phyloP scores from a whole-genome alignment of 495 filamentous ascomycete genomes.

The Hypomontagnella submonticulosa region DNA sequence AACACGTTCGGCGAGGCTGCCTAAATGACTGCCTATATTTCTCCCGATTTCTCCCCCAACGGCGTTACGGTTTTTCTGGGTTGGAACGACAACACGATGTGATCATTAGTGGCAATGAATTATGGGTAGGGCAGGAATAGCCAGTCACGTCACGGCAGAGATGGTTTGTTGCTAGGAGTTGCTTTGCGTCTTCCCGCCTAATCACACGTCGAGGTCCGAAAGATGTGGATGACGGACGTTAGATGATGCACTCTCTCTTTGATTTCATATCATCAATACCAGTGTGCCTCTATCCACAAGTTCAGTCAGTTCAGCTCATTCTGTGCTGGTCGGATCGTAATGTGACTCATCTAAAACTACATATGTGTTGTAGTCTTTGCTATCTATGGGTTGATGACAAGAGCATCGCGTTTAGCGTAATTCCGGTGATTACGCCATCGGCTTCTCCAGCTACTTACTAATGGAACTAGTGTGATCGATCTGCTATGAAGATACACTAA shows the following conservation, averaged over 20 bases:
- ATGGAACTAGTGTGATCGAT: no score
- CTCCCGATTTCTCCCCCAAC: slow-evolving; percentile 13
- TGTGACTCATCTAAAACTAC: neutral
- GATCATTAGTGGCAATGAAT: slow-evolving; percentile 35
- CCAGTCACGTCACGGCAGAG: slow-evolving; percentile 28
- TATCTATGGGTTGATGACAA: no score
- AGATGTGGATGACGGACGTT: slow-evolving; percentile 37
- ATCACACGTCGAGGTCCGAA: slow-evolving; percentile 20
- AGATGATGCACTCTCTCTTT: slow-evolving; percentile 28
- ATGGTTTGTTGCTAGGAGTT: slow-evolving; percentile 15
- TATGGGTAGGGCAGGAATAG: slow-evolving; percentile 37
- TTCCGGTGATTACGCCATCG: no score
- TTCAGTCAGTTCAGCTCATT: slow-evolving; percentile 4
- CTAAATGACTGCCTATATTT: slow-evolving; percentile 23
- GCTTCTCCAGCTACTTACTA: no score
- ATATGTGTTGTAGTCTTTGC: neutral
- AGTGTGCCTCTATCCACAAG: slow-evolving; percentile 26
- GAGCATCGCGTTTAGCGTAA: no score
- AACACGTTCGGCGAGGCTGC: slow-evolving; percentile 88
- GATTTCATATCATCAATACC: slow-evolving; percentile 36
- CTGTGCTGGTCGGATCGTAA: neutral
- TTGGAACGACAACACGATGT: slow-evolving; percentile 37
- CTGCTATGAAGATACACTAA: no score
- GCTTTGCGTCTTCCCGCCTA: slow-evolving; percentile 22
- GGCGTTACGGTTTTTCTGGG: slow-evolving; percentile 42